These are phyloP conservation scores for Globisporangium nagaii DNA, from an alignment of 352 stramenopile species.

Conservation along the genomic window DNA sequence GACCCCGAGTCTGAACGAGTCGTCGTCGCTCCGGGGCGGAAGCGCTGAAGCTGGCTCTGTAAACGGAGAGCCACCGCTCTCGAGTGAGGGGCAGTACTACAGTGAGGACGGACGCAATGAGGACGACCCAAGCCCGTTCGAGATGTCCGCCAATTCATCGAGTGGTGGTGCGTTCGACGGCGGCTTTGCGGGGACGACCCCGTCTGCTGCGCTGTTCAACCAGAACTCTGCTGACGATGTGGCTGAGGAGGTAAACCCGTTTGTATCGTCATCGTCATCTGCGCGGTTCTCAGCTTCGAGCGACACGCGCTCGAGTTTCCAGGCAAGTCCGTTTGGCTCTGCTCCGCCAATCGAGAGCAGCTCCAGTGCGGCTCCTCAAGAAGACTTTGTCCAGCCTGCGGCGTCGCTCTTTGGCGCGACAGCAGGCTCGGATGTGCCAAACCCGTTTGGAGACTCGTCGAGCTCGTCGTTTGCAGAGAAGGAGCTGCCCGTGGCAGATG, in stretches of 20 bases:
- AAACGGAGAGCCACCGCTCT: conserved; percentile 23
- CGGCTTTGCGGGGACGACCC: conserved; percentile 6
- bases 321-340: conserved; percentile 8
- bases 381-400: conserved; percentile 31
- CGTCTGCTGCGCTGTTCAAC: conserved; percentile 17
- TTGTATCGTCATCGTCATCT: conserved; percentile 25
- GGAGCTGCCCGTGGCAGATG: conserved; percentile 49
- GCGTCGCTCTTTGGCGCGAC: conserved; percentile 61
- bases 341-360: not conserved
- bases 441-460: conserved; percentile 32
- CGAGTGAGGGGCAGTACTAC: conserved; percentile 25
- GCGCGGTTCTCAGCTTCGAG: conserved; percentile 20
- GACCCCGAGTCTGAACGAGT: conserved; percentile 47
- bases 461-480: conserved; percentile 30
- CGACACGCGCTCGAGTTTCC: conserved; percentile 6
- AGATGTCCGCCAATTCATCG: conserved; percentile 19
- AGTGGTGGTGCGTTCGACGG: conserved; percentile 20
- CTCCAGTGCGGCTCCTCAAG: not conserved
- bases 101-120: conserved; percentile 18
- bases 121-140: conserved; percentile 18
- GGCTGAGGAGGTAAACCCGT: conserved; percentile 34
- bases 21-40: conserved; percentile 27
- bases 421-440: conserved; percentile 30
- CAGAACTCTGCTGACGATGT: conserved; percentile 9
- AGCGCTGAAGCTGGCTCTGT: conserved; percentile 28